Evolutionary conservation across 108 stramenopile genomes (phyloP).

Genomic region (Discostella pseudostelligera): DNA sequence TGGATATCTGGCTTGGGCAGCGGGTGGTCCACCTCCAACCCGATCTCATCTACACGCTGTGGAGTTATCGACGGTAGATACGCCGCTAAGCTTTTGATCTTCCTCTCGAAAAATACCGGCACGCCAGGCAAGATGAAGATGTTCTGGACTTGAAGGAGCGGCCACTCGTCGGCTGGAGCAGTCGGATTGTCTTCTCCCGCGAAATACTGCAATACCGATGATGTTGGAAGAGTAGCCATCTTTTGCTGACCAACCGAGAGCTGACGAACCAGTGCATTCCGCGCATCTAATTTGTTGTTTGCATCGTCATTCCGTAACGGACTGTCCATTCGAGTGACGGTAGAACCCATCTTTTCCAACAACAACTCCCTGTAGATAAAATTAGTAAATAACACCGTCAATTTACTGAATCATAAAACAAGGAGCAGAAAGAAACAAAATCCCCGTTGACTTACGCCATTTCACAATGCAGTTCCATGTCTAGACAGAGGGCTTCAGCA

Average conservation of each 20-base stretch:
- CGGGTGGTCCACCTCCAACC: constrained; percentile 10
- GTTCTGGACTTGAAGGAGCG: constrained; percentile 84
- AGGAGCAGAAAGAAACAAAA: background rate
- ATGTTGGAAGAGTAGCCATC: constrained; percentile 79
- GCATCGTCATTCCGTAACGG: constrained; percentile 15
- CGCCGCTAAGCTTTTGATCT: constrained; percentile 75
- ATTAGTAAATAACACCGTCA: background rate
- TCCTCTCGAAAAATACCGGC: constrained; percentile 84
- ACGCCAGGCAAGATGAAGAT: constrained; percentile 95
- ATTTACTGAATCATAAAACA: background rate
- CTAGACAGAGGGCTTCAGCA: constrained; percentile 65
- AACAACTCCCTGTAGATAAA: constrained; percentile 38
- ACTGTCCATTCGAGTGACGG: constrained; percentile 26
- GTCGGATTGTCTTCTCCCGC: constrained; percentile 25
- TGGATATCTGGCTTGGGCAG: background rate
- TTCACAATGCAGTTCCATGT: constrained; percentile 76
- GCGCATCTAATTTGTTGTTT: constrained; percentile 23
- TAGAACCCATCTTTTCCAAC: constrained; percentile 39
- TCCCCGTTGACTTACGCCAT: constrained; percentile 75
- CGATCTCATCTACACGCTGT: background rate
- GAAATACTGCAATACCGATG: constrained; percentile 67
- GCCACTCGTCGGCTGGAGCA: constrained; percentile 59
- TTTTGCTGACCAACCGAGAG: constrained; percentile 81
- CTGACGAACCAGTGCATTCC: constrained; percentile 25
- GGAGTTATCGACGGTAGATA: constrained; percentile 30